phyloP scores from a whole-genome alignment of 2,329 filamentous ascomycete genomes.

The Monosporascus sp. region DNA sequence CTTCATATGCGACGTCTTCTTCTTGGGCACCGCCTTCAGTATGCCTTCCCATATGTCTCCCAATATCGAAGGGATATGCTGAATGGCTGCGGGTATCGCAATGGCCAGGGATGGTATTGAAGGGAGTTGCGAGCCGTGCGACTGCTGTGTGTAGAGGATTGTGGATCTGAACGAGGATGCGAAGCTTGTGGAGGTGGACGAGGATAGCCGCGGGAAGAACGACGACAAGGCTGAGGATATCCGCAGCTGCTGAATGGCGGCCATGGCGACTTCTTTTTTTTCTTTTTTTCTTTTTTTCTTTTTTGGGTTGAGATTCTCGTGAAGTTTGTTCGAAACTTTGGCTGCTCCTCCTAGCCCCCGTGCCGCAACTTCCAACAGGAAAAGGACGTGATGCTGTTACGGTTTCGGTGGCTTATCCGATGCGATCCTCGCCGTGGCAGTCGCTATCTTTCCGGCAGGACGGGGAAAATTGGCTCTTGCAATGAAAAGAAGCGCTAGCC shows the following conservation, averaged over 20 bases:
- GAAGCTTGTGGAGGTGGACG: slow-evolving; percentile 30
- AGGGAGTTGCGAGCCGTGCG: slow-evolving; percentile 30
- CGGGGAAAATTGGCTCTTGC: background rate
- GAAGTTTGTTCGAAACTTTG: background rate
- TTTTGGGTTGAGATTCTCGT: background rate
- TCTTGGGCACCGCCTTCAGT: slow-evolving; percentile 90
- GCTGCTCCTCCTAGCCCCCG: background rate
- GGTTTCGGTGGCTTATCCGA: background rate
- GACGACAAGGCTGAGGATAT: slow-evolving; percentile 36
- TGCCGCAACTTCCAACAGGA: background rate
- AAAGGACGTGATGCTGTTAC: background rate
- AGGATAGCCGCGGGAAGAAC: slow-evolving; percentile 52
- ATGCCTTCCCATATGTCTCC: slow-evolving; percentile 90
- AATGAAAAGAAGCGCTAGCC: background rate
- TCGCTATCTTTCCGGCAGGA: background rate
- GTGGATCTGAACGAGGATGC: slow-evolving; percentile 38
- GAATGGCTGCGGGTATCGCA: slow-evolving; percentile 55
- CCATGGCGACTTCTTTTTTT: slow-evolving; percentile 35
- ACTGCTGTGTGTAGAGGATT: slow-evolving; percentile 39
- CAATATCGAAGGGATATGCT: slow-evolving; percentile 64
- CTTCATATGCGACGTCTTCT: slow-evolving; percentile 96
- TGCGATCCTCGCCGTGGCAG: background rate
- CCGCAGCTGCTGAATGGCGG: slow-evolving; percentile 35
- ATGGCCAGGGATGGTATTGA: slow-evolving; percentile 51
- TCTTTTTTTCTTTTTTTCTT: background rate